Conservation (phyloP, 192 early-diverging fungal species). For the Phycomyces nitens region DNA sequence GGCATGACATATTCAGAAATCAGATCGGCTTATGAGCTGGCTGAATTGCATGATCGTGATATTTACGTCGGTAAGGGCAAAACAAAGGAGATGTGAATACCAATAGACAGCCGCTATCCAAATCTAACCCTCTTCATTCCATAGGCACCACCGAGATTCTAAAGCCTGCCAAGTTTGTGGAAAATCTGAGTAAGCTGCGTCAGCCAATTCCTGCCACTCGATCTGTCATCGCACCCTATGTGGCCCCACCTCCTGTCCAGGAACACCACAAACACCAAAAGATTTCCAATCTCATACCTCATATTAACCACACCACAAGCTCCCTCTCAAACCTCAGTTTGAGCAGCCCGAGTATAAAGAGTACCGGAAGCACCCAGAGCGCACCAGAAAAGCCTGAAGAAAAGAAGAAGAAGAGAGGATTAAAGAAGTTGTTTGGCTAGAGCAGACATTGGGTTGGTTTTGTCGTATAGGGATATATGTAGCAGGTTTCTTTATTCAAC, state of each 20-base stretch:
- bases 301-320: not conserved
- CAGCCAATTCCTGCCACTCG: constrained; percentile 9
- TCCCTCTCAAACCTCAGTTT: not conserved
- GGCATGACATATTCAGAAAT: constrained; percentile 79
- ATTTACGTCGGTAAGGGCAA: constrained; percentile 56
- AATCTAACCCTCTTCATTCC: not conserved
- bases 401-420: constrained; percentile 35
- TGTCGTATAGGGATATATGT: too few relatives aligned
- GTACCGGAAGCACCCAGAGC: not conserved
- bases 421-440: constrained; percentile 32
- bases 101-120: not conserved
- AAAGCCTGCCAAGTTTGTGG: constrained; percentile 21
- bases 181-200: constrained; percentile 20
- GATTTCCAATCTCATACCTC: constrained; percentile 9
- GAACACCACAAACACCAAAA: constrained; percentile 2
- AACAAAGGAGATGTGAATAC: too few relatives aligned
- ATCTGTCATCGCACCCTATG: constrained; percentile 24
- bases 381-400: constrained; percentile 14
- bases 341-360: not conserved
- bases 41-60: constrained; percentile 57
- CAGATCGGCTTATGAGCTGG: constrained; percentile 62
- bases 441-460: not conserved
- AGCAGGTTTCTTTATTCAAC: too few relatives aligned
- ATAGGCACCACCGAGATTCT: constrained; percentile 28
- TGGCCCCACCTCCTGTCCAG: constrained; percentile 14